A percentile compares a stretch with the other conserved stretches of the same genome.
phyloP scores from a whole-genome alignment of 2,329 filamentous ascomycete species.

The Coniella vitis region DNA sequence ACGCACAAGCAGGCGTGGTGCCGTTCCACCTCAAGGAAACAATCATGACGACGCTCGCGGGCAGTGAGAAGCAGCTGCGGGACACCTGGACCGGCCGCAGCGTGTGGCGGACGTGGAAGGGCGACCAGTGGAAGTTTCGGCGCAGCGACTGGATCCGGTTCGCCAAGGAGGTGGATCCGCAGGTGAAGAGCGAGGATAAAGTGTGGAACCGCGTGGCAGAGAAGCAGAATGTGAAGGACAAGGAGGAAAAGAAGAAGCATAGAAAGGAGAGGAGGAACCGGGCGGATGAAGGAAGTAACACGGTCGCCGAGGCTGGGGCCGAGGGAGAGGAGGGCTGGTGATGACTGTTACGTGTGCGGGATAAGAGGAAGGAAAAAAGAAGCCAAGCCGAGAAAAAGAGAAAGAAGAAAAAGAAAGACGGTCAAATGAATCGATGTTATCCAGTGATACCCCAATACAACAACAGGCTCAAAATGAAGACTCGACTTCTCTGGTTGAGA shows the following conservation, averaged over 20 bases:
- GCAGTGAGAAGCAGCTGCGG: constrained; percentile 42
- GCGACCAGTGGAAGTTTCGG: constrained; percentile 49
- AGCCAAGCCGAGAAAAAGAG: constrained; percentile 7
- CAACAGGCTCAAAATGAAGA: too few relatives aligned
- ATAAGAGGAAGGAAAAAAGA: too few relatives aligned
- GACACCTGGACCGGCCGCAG: constrained; percentile 48
- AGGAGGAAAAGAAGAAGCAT: constrained; percentile 3
- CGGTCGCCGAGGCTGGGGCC: too few relatives aligned
- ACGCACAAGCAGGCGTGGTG: constrained; percentile 29
- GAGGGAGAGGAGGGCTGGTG: background rate
- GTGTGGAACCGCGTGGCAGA: constrained; percentile 11
- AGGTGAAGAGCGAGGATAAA: constrained; percentile 15
- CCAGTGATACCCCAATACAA: constrained; percentile 6
- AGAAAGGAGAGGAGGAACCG: background rate
- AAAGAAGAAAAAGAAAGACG: background rate
- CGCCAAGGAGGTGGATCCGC: constrained; percentile 44
- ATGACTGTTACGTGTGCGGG: too few relatives aligned
- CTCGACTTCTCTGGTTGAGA: too few relatives aligned
- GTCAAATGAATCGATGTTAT: background rate
- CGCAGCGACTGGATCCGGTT: constrained; percentile 49
- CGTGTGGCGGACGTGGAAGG: constrained; percentile 52
- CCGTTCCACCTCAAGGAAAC: constrained; percentile 53
- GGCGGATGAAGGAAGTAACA: constrained; percentile 1
- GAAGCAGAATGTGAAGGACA: constrained; percentile 6
- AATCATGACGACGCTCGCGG: constrained; percentile 42